phyloP scores from a whole-genome alignment of 192 early-diverging fungal genomes.

The Backusella parvicylindrica region DNA sequence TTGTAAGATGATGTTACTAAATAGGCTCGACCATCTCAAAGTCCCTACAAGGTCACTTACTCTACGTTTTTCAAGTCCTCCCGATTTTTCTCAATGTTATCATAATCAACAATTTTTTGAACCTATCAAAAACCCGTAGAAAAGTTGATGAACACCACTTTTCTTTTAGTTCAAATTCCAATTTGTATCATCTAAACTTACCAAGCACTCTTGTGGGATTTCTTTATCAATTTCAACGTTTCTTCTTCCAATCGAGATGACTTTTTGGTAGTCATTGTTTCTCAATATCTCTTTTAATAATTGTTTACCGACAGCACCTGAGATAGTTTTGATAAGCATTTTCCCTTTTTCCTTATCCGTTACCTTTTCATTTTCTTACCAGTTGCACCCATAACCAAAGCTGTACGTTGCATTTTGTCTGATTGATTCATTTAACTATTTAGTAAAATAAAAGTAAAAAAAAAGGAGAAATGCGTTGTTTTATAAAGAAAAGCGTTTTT shows the following conservation, averaged over 20 bases:
- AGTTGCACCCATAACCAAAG: conserved; percentile 33
- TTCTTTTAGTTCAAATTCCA: neutral
- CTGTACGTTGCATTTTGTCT: neutral
- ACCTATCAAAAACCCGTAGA: conserved; percentile 19
- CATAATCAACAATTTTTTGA: conserved; percentile 72
- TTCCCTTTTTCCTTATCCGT: too few relatives aligned
- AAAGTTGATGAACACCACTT: too few relatives aligned
- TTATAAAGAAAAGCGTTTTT: neutral
- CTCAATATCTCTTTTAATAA: conserved; percentile 52
- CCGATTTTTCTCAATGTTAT: conserved; percentile 51
- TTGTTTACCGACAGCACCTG: conserved; percentile 58
- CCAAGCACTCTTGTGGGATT: conserved; percentile 41
- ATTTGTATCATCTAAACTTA: neutral
- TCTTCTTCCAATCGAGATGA: conserved; percentile 54
- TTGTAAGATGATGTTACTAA: too few relatives aligned
- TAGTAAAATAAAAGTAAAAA: neutral
- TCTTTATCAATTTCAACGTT: conserved; percentile 39
- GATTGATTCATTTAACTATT: neutral
- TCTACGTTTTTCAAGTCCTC: conserved; percentile 40
- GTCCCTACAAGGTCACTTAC: too few relatives aligned
- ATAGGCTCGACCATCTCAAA: too few relatives aligned
- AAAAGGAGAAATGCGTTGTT: neutral
- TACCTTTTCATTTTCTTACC: neutral
- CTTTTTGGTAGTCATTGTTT: conserved; percentile 39
- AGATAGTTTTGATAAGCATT: neutral